Evolutionary conservation across 1,284 basidiomycete species (phyloP).

Genomic region (Ceratorhiza oryzae-sativae): DNA sequence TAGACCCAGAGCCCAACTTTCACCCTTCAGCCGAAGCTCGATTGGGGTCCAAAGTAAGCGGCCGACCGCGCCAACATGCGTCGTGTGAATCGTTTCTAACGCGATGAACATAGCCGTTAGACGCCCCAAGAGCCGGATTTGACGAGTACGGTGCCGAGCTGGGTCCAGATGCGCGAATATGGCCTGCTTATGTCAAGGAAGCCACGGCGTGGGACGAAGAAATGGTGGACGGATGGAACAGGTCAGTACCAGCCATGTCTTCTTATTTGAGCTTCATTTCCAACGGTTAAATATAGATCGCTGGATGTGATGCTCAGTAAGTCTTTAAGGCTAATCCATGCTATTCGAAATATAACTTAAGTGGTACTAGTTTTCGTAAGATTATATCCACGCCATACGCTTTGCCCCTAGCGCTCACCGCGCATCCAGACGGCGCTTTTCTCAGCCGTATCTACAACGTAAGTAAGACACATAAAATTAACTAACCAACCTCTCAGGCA

Average conservation of each 20-base stretch:
- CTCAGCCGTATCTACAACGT: conserved; percentile 32
- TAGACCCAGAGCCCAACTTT: conserved; percentile 10
- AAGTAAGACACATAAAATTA: neutral
- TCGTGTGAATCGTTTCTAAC: neutral
- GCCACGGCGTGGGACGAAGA: conserved; percentile 33
- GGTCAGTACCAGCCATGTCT: neutral
- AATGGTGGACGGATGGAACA: conserved; percentile 36
- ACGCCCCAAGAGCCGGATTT: conserved; percentile 17
- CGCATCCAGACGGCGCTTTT: conserved; percentile 17
- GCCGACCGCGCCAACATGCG: neutral
- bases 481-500: neutral
- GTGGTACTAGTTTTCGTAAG: conserved; percentile 21
- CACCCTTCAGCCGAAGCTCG: conserved; percentile 1
- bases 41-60: conserved; percentile 11
- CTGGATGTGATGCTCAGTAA: conserved; percentile 32
- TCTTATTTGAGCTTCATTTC: neutral
- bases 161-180: conserved; percentile 21
- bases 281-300: too few species aligned
- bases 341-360: neutral
- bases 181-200: conserved; percentile 33
- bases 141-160: conserved; percentile 29
- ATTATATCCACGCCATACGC: neutral
- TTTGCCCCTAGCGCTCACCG: neutral
- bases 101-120: neutral
- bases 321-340: neutral